phyloP scores from a whole-genome alignment of 2,329 filamentous ascomycete species.

The Celoporthe dispersa region DNA sequence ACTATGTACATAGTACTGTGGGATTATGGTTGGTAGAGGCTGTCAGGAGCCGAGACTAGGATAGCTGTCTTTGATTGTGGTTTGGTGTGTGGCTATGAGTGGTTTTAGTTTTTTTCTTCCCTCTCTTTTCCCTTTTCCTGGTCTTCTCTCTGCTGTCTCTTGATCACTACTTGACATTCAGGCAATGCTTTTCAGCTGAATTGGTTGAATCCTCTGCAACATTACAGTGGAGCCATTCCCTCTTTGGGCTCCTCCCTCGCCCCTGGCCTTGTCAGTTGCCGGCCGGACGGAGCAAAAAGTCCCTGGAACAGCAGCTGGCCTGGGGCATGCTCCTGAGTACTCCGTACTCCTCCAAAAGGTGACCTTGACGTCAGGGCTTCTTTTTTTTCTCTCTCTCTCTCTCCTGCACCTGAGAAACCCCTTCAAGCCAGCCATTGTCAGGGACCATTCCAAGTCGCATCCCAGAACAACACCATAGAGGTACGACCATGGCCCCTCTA shows the following conservation, averaged over 20 bases:
- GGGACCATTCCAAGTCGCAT: slow-evolving; percentile 8
- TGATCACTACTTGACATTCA: background rate
- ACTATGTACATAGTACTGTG: background rate
- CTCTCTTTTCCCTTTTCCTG: background rate
- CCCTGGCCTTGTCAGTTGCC: slow-evolving; percentile 7
- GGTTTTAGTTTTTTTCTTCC: background rate
- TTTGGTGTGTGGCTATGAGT: background rate
- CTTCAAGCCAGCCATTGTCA: background rate
- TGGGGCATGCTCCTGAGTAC: background rate
- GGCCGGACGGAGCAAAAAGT: slow-evolving; percentile 4
- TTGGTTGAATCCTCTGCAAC: background rate
- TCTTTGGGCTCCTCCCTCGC: background rate
- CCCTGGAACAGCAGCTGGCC: background rate
- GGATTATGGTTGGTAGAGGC: background rate
- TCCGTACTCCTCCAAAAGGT: background rate
- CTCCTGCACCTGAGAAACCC: slow-evolving; percentile 2
- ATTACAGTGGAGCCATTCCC: background rate
- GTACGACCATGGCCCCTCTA: background rate
- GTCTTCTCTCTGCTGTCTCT: background rate
- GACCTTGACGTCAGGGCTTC: slow-evolving; percentile 26
- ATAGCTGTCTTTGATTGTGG: slow-evolving; percentile 13
- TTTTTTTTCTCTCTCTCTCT: background rate
- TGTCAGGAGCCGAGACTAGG: slow-evolving; percentile 20
- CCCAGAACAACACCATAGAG: slow-evolving; percentile 15
- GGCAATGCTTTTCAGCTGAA: background rate